Percentiles rank a stretch among this genome's conserved stretches.
These are phyloP conservation scores for Pholiota conissans DNA, from an alignment of 768 basidiomycete genomes.

Conservation along the genomic window DNA sequence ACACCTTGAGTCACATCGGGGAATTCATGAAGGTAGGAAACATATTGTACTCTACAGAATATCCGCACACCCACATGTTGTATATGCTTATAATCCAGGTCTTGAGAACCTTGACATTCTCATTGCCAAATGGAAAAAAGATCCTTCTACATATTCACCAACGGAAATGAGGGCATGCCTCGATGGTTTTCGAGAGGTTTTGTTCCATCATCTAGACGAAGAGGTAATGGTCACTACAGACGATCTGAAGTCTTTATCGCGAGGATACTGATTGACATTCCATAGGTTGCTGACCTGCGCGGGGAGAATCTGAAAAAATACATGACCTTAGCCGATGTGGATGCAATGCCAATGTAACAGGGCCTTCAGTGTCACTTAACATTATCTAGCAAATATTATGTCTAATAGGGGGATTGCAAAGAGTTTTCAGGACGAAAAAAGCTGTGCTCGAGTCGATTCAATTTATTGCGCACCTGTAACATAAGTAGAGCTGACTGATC, in stretches of 20 bases:
- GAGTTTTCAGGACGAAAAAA: too few relatives aligned
- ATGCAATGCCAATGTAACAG: conserved; percentile 14
- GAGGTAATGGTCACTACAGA: conserved; percentile 34
- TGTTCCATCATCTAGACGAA: conserved; percentile 55
- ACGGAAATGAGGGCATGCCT: conserved; percentile 48
- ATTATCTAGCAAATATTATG: too few relatives aligned
- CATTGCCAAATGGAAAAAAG: conserved; percentile 39
- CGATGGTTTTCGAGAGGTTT: conserved; percentile 47
- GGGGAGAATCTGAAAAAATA: conserved; percentile 54
- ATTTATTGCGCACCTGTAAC: too few relatives aligned
- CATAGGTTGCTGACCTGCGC: conserved; percentile 47
- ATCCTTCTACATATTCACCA: conserved; percentile 49
- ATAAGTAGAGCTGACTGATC: too few relatives aligned
- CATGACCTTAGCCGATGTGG: conserved; percentile 45
- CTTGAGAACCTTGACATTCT: conserved; percentile 42
- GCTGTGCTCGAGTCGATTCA: too few relatives aligned
- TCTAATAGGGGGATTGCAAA: too few relatives aligned
- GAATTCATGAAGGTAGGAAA: conserved; percentile 49
- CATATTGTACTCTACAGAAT: not conserved
- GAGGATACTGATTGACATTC: not conserved
- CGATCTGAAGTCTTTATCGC: not conserved
- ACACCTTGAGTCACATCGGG: conserved; percentile 50
- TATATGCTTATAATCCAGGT: conserved; percentile 34
- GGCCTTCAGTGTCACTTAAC: too few relatives aligned
- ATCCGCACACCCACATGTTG: not conserved